Evolutionary conservation across 2,329 filamentous ascomycete genomes (phyloP).

Genomic region (Didymella exigua): DNA sequence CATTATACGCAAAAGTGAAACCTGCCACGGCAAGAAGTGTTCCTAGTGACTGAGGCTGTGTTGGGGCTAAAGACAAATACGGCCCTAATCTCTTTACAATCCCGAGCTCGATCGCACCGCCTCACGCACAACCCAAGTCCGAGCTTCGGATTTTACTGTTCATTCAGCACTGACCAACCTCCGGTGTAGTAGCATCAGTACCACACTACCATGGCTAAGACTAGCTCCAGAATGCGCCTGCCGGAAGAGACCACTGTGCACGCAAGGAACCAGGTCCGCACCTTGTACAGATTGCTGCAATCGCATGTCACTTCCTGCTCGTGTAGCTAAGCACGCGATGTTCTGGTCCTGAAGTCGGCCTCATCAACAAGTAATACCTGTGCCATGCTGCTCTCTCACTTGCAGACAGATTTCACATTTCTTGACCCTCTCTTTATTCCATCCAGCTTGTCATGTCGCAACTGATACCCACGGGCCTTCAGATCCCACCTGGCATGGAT

Average conservation of each 20-base stretch:
- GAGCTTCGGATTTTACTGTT: conserved; percentile 4
- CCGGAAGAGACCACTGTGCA: neutral
- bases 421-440: neutral
- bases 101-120: conserved; percentile 4
- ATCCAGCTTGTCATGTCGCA: neutral
- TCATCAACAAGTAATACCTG: neutral
- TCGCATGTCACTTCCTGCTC: neutral
- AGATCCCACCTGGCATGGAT: conserved; percentile 21
- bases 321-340: neutral
- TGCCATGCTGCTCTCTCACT: neutral
- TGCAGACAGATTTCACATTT: neutral
- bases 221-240: neutral
- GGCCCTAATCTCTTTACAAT: conserved; percentile 2
- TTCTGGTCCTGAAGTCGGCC: neutral
- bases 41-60: neutral
- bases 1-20: neutral
- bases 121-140: neutral
- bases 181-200: neutral
- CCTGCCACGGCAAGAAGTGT: neutral
- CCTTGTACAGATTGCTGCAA: neutral
- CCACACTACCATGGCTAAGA: neutral
- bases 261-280: neutral
- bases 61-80: neutral
- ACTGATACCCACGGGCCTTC: conserved; percentile 1
- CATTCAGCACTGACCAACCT: neutral